Base-by-base conservation (phyloP, 2,329 filamentous ascomycete species). In the Talaromyces islandicus region DNA sequence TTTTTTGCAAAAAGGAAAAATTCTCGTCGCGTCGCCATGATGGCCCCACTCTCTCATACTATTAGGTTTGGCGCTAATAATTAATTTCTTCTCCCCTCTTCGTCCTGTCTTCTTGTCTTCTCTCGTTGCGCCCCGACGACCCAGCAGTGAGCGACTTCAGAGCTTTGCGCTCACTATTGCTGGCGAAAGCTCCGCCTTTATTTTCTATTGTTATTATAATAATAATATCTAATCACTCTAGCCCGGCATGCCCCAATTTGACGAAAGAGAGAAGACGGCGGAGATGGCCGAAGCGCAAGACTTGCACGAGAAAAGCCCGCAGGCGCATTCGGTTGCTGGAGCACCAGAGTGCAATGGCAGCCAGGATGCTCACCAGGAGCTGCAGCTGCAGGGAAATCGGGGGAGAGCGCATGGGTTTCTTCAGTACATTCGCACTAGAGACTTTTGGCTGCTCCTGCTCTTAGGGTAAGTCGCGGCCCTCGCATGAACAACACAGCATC, bases 91-190 rank as follows among this genome's bases (percentile, higher is more conserved):
- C 14, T 29, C 27, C 24, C 24, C 24, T 52, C 48, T 17, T 52
- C 48, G 25, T 17, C 11, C 50, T 53, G n/a, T 35, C 53, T n/a
- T 30, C 38, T 55, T 19, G 12, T 29, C 24, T 50, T 50, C 21
- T 60, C 30, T 57, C 35, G 54, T 58, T 55, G 56, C 59, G 55
- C 59, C 59, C 52, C 19, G 30, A 30, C 48, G 29, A 41, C 41
- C 11, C 29, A 58, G 59, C 64, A 62, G 72, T 76, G 79, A 80
- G 80, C 80, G 81, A 83, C 81, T 83, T 83, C 74, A 67, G 77
- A 79, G 80, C 80, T 83, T 83, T 83, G 81, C 80, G 81, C 78
- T 81, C 78, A 77, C 77, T 29, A 54, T 58, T 73, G 64, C 64
- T 69, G 62, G 61, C 62, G 72, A 69, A 83, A 83, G 81, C 75